Evolutionary conservation across 805 yeast genomes (phyloP).

Genomic region (Brettanomyces sp.): DNA sequence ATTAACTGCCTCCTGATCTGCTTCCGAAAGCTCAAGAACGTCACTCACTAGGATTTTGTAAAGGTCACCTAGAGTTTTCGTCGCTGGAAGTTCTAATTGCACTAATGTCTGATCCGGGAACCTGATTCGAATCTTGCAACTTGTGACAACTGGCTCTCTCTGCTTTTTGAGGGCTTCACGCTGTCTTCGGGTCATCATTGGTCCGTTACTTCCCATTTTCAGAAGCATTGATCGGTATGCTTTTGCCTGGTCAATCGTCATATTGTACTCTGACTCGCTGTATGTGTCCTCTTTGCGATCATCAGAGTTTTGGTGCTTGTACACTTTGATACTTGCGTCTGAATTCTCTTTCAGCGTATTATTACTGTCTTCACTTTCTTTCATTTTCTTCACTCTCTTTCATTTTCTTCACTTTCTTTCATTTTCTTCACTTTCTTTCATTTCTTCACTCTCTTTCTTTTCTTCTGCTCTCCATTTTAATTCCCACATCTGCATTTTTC

Average conservation of each 20-base stretch:
- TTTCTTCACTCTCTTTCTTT: not conserved
- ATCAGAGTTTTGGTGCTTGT: not conserved
- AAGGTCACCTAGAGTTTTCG: conserved; percentile 27
- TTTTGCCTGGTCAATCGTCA: conserved; percentile 44
- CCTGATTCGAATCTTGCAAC: conserved; percentile 38
- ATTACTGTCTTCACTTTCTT: not conserved
- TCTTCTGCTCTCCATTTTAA: not conserved
- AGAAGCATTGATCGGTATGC: conserved; percentile 42
- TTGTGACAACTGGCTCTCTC: conserved; percentile 17
- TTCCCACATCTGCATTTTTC: too few species aligned
- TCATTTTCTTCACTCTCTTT: not conserved
- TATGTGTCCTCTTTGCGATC: not conserved
- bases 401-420: not conserved
- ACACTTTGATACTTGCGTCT: not conserved
- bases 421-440: not conserved
- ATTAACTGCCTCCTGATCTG: conserved; percentile 20
- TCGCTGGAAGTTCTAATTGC: conserved; percentile 39
- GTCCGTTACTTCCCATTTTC: conserved; percentile 30
- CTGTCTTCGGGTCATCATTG: conserved; percentile 22
- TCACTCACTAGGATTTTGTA: conserved; percentile 12
- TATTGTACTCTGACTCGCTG: conserved; percentile 28
- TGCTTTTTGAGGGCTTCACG: conserved; percentile 23
- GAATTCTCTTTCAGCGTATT: not conserved
- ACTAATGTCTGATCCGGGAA: conserved; percentile 49
- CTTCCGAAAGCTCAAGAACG: conserved; percentile 23